phyloP scores from a whole-genome alignment of 148 eudicot genomes.

The Rhododendron simsii region DNA sequence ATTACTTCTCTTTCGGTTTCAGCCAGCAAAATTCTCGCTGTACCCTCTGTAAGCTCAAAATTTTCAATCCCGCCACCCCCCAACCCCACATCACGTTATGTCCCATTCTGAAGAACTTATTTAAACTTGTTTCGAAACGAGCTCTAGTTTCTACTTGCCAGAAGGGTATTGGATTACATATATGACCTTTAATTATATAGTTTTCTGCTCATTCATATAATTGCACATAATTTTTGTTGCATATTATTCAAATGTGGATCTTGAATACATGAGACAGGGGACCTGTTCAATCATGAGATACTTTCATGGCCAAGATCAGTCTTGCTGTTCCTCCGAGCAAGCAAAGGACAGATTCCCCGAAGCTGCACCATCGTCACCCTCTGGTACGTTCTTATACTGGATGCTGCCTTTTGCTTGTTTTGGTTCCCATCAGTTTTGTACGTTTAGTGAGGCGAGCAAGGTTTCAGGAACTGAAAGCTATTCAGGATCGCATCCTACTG shows the following conservation, averaged over 20 bases:
- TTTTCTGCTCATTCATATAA: not conserved
- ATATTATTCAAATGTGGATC: not conserved
- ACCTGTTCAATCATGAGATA: constrained; percentile 50
- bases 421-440: not conserved
- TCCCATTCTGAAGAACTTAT: not conserved
- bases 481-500: constrained; percentile 11
- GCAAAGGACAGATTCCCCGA: constrained; percentile 21
- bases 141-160: not conserved
- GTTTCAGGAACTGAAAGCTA: constrained; percentile 24
- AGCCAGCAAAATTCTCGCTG: constrained; percentile 70
- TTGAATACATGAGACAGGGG: constrained; percentile 46
- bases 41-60: constrained; percentile 63
- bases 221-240: not conserved
- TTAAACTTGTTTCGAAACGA: not conserved
- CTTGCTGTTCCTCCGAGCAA: constrained; percentile 29
- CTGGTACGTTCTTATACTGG: constrained; percentile 27
- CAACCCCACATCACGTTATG: not conserved
- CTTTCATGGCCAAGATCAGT: constrained; percentile 40
- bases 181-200: not conserved
- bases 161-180: not conserved
- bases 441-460: not conserved
- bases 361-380: constrained; percentile 26
- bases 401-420: constrained; percentile 2
- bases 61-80: not conserved
- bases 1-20: constrained; percentile 75